Evolutionary conservation across 345 rosid species (phyloP).

Genomic region (Gossypium stocksii): DNA sequence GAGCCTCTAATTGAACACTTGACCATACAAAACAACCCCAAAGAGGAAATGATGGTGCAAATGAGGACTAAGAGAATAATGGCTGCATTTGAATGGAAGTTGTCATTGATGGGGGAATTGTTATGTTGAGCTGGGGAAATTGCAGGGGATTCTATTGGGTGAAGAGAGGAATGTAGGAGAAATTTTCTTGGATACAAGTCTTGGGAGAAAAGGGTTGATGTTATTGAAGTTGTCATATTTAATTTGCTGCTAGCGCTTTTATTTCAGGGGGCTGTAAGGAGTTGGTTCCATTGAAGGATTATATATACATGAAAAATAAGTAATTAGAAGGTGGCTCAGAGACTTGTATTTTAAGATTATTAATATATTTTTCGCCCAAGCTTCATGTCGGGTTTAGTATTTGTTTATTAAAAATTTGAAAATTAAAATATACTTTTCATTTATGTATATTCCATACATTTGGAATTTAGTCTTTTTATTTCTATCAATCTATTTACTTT

Average conservation of each 20-base stretch:
- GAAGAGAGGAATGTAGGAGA: slow-evolving; percentile 26
- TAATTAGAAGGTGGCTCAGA: not conserved
- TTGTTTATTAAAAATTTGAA: too few relatives aligned
- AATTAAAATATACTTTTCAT: too few relatives aligned
- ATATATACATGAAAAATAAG: not conserved
- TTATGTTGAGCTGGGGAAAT: slow-evolving; percentile 23
- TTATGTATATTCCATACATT: rapidly evolving
- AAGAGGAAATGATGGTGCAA: slow-evolving; percentile 45
- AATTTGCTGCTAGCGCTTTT: not conserved
- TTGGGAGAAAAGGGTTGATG: slow-evolving; percentile 26
- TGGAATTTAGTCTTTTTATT: too few relatives aligned
- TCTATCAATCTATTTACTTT: too few relatives aligned
- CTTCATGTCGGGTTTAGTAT: too few relatives aligned
- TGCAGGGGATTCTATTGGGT: slow-evolving; percentile 20
- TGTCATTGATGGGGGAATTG: slow-evolving; percentile 14
- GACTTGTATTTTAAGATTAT: not conserved
- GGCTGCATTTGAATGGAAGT: slow-evolving; percentile 33
- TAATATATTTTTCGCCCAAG: too few relatives aligned
- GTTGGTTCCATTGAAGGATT: not conserved
- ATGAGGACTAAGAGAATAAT: slow-evolving; percentile 48
- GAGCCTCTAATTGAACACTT: slow-evolving; percentile 40
- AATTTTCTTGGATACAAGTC: slow-evolving; percentile 33
- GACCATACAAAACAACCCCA: slow-evolving; percentile 44
- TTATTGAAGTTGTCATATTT: slow-evolving; percentile 14
- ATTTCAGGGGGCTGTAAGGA: not conserved